phyloP scores from a whole-genome alignment of 2,329 filamentous ascomycete genomes.

The Parastagonospora nodorum region DNA sequence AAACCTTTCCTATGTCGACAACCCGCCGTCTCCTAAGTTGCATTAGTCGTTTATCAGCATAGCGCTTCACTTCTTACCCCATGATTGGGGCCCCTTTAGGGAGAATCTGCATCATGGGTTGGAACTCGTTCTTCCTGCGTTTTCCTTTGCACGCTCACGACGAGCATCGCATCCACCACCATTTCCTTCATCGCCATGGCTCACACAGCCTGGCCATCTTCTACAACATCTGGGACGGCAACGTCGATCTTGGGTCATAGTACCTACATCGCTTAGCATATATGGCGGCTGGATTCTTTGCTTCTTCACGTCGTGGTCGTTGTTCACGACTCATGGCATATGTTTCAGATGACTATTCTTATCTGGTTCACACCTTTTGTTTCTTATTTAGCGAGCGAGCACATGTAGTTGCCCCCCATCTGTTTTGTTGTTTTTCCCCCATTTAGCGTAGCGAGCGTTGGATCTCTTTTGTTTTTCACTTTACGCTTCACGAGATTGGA shows the following conservation, averaged over 20 bases:
- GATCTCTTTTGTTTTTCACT: conserved; percentile 31
- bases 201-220: conserved; percentile 25
- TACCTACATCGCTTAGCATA: conserved; percentile 34
- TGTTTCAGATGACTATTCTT: conserved; percentile 8
- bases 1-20: conserved; percentile 27
- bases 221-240: conserved; percentile 38
- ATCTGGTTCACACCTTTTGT: conserved; percentile 19
- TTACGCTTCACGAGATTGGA: conserved; percentile 11
- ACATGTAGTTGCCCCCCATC: conserved; percentile 28
- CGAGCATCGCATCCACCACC: conserved; percentile 28
- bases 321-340: conserved; percentile 18
- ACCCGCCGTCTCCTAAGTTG: conserved; percentile 25
- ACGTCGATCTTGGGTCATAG: conserved; percentile 33
- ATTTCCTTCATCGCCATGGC: conserved; percentile 27
- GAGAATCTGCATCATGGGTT: conserved; percentile 44
- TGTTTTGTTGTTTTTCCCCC: conserved; percentile 27
- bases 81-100: conserved; percentile 27
- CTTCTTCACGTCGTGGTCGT: conserved; percentile 23
- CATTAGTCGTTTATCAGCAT: conserved; percentile 38
- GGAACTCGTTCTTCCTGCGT: conserved; percentile 27
- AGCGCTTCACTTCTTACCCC: conserved; percentile 39
- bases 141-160: conserved; percentile 14
- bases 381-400: conserved; percentile 31
- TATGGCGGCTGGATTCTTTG: conserved; percentile 30
- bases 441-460: conserved; percentile 43